These are phyloP conservation scores for Pleurotus pulmonarius DNA, from an alignment of 768 basidiomycete species.

Conservation along the genomic window DNA sequence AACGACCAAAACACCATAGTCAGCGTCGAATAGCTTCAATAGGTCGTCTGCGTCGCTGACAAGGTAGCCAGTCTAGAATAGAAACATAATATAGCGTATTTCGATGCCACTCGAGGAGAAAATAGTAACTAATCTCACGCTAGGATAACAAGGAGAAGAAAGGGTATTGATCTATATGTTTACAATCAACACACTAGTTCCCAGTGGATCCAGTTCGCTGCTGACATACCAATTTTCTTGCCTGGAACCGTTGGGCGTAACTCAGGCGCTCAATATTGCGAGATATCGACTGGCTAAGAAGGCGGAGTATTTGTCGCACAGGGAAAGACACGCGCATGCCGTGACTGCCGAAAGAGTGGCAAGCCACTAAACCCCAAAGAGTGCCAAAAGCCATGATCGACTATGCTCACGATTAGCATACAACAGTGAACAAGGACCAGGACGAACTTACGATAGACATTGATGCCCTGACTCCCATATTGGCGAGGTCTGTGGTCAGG, in stretches of 20 bases:
- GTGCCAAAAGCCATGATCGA: slow-evolving; percentile 78
- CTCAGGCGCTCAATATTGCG: slow-evolving; percentile 76
- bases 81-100: neutral
- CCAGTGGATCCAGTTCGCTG: neutral
- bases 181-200: neutral
- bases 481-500: slow-evolving; percentile 51
- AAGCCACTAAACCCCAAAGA: slow-evolving; percentile 78
- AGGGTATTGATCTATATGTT: slow-evolving; percentile 62
- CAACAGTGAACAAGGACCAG: no score
- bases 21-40: slow-evolving; percentile 73
- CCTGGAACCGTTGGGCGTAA: slow-evolving; percentile 72
- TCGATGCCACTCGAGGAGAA: neutral
- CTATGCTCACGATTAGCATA: slow-evolving; percentile 22
- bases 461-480: slow-evolving; percentile 80
- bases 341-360: slow-evolving; percentile 70
- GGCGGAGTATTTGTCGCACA: slow-evolving; percentile 76
- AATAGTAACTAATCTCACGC: slow-evolving; percentile 18
- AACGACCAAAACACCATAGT: slow-evolving; percentile 68
- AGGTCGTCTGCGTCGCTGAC: slow-evolving; percentile 80
- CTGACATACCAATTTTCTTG: slow-evolving; percentile 66
- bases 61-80: slow-evolving; percentile 59
- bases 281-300: slow-evolving; percentile 76
- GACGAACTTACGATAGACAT: slow-evolving; percentile 70
- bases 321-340: slow-evolving; percentile 89
- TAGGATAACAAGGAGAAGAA: slow-evolving; percentile 59